Evolutionary conservation across 2,329 filamentous ascomycete genomes (phyloP).

Genomic region (Cladosporium sp.): DNA sequence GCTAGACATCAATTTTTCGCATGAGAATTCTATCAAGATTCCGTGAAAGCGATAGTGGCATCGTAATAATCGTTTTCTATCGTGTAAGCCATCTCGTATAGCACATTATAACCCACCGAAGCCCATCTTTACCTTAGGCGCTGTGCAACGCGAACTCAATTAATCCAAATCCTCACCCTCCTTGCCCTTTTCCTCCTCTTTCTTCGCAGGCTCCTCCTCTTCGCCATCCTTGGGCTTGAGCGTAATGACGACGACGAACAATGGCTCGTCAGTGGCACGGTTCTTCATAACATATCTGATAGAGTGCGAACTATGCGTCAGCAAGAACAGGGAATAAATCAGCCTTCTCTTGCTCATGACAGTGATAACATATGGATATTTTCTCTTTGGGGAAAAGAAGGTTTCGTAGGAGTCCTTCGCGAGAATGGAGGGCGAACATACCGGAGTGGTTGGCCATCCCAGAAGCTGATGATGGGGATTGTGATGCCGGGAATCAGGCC

Average conservation of each 20-base stretch:
- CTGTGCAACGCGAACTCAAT: not conserved
- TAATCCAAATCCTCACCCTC: slow-evolving; percentile 4
- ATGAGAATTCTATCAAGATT: too few species aligned
- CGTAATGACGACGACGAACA: slow-evolving; percentile 78
- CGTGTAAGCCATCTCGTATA: not conserved
- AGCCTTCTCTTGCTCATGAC: slow-evolving; percentile 9
- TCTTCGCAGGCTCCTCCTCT: slow-evolving; percentile 12
- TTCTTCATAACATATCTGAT: slow-evolving; percentile 92
- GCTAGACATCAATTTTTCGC: too few species aligned
- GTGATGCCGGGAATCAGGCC: slow-evolving; percentile 57
- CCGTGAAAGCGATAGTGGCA: not conserved
- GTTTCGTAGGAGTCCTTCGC: not conserved
- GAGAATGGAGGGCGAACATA: slow-evolving; percentile 41
- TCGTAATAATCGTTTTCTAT: not conserved
- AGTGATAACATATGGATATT: not conserved
- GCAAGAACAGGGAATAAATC: slow-evolving; percentile 17
- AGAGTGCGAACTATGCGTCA: slow-evolving; percentile 63
- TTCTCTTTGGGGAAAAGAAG: not conserved
- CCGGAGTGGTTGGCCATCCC: slow-evolving; percentile 74
- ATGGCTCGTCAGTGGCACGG: slow-evolving; percentile 64
- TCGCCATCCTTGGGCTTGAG: slow-evolving; percentile 61
- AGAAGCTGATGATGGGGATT: slow-evolving; percentile 69
- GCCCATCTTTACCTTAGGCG: too few species aligned
- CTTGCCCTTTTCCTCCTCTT: slow-evolving; percentile 10
- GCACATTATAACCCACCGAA: not conserved